phyloP scores from a whole-genome alignment of 495 filamentous ascomycete genomes.

The Talaromyces stipitatus region DNA sequence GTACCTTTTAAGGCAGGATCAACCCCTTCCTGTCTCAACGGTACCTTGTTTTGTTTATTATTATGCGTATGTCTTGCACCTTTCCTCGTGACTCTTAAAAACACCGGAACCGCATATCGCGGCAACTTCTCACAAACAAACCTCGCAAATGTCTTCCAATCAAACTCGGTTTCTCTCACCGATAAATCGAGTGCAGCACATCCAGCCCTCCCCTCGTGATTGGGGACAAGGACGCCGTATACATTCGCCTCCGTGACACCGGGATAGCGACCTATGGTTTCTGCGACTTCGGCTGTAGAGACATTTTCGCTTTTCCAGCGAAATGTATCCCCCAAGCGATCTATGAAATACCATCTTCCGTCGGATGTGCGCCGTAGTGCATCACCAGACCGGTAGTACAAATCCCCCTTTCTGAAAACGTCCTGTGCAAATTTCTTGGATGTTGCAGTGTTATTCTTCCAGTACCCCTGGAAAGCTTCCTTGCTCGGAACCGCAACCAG shows the following conservation, averaged over 20 bases:
- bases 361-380: constrained; percentile 56
- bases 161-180: constrained; percentile 34
- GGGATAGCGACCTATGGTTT: constrained; percentile 57
- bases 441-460: constrained; percentile 56
- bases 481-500: constrained; percentile 56
- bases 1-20: constrained; percentile 43
- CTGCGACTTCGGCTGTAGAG: constrained; percentile 67
- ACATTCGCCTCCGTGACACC: constrained; percentile 70
- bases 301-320: constrained; percentile 84
- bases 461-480: constrained; percentile 62
- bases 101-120: constrained; percentile 69
- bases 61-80: constrained; percentile 63
- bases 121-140: constrained; percentile 52
- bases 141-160: constrained; percentile 45
- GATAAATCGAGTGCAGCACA: constrained; percentile 50
- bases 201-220: constrained; percentile 65
- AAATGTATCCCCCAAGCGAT: constrained; percentile 73
- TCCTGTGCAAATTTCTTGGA: constrained; percentile 61
- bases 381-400: constrained; percentile 71
- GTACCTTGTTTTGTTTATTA: constrained; percentile 78
- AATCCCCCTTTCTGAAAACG: constrained; percentile 67
- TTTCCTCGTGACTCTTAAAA: constrained; percentile 56
- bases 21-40: constrained; percentile 62
- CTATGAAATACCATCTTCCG: constrained; percentile 73
- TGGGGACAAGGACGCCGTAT: constrained; percentile 65